Evolutionary conservation across 2,329 filamentous ascomycete species (phyloP).

Genomic region (Cladophialophora chaetospira): DNA sequence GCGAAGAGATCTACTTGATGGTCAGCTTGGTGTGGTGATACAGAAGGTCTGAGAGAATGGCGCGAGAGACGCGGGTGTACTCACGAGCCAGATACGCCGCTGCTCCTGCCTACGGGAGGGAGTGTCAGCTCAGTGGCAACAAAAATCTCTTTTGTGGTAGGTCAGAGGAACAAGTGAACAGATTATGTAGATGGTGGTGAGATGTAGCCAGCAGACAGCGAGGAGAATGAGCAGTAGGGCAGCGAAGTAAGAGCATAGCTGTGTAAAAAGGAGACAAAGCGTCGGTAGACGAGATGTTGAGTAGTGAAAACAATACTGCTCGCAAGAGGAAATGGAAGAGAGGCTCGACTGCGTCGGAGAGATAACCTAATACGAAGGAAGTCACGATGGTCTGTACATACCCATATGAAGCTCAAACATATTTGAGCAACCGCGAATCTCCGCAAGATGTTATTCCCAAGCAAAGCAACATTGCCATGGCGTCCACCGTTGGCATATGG

Average conservation of each 20-base stretch:
- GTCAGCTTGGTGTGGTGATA: too few species aligned
- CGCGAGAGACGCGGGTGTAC: too few species aligned
- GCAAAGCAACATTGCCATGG: conserved; percentile 43
- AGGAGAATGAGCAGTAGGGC: too few species aligned
- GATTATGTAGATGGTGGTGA: too few species aligned
- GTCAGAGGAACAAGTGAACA: too few species aligned
- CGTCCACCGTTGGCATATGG: conserved; percentile 42
- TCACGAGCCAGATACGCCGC: conserved; percentile 33
- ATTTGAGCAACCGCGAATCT: conserved; percentile 27
- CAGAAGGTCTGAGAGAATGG: too few species aligned
- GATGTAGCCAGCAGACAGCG: too few species aligned
- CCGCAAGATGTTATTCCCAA: conserved; percentile 38
- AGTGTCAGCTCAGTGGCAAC: neutral
- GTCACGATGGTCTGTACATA: conserved; percentile 24
- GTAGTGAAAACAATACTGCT: too few species aligned
- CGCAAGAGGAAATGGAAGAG: neutral
- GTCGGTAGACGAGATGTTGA: neutral
- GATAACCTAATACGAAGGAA: neutral
- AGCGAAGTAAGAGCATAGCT: neutral
- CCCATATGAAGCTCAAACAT: conserved; percentile 34
- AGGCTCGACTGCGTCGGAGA: neutral
- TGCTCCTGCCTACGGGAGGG: conserved; percentile 38
- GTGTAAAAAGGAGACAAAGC: neutral
- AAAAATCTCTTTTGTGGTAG: too few species aligned
- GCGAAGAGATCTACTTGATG: conserved; percentile 34